Conservation (phyloP, 495 filamentous ascomycete species). For the Mytilinidion resinicola region DNA sequence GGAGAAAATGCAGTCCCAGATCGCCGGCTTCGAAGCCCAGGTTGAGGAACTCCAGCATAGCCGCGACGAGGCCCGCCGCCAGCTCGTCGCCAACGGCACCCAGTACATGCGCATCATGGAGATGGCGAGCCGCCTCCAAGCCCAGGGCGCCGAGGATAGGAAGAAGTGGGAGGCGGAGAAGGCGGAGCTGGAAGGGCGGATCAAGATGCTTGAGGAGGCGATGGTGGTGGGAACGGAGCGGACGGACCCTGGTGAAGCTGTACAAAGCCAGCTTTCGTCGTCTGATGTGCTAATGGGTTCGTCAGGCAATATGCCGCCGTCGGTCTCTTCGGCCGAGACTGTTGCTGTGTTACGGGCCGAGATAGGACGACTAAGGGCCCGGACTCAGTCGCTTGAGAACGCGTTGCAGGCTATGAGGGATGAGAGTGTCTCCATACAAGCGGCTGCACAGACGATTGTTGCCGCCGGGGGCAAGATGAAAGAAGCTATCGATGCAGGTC, state of each 20-base stretch:
- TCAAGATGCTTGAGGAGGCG: constrained; percentile 26
- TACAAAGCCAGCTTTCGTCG: background rate
- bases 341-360: constrained; percentile 23
- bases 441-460: constrained; percentile 13
- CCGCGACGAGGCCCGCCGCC: constrained; percentile 37
- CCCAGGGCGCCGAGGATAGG: constrained; percentile 35
- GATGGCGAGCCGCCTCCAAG: constrained; percentile 40
- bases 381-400: constrained; percentile 16
- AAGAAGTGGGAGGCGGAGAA: constrained; percentile 39
- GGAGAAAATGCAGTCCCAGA: constrained; percentile 37
- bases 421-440: constrained; percentile 25
- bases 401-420: constrained; percentile 23
- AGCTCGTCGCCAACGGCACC: constrained; percentile 34
- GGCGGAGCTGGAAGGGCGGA: constrained; percentile 32
- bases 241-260: background rate
- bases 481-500: constrained; percentile 5
- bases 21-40: constrained; percentile 37
- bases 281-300: background rate
- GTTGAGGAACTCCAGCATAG: constrained; percentile 39
- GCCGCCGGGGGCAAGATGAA: constrained; percentile 21
- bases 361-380: constrained; percentile 16
- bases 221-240: constrained; percentile 21
- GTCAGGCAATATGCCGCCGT: background rate
- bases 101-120: constrained; percentile 46
- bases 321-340: constrained; percentile 13